These are phyloP conservation scores for Sporothrix brasiliensis DNA, from an alignment of 2,329 filamentous ascomycete species.

Conservation along the genomic window DNA sequence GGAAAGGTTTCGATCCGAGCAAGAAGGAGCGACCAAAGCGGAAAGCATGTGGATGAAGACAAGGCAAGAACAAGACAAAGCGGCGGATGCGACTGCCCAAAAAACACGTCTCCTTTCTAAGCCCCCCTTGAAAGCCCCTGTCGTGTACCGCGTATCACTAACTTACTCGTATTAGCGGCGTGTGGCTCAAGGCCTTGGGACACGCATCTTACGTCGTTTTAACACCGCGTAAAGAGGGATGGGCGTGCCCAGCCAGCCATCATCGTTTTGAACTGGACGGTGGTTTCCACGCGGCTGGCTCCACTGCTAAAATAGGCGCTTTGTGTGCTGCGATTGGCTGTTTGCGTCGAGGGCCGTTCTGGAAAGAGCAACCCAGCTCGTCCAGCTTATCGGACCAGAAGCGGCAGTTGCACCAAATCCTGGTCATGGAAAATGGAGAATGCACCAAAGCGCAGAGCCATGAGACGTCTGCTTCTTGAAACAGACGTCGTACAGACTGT, in stretches of 20 bases:
- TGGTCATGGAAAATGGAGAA: constrained; percentile 16
- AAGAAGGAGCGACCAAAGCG: constrained; percentile 5
- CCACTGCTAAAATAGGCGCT: constrained; percentile 28
- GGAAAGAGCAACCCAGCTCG: not conserved
- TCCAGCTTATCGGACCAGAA: no score
- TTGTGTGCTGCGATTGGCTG: constrained; percentile 12
- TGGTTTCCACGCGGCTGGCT: constrained; percentile 25
- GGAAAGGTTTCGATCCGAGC: not conserved
- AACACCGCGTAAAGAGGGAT: constrained; percentile 20
- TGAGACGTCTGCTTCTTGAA: not conserved
- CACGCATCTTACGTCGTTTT: not conserved
- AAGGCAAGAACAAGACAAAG: constrained; percentile 10
- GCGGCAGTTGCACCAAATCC: not conserved
- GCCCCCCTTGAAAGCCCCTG: constrained; percentile 7
- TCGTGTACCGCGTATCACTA: constrained; percentile 30
- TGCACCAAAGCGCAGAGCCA: not conserved
- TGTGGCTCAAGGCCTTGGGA: not conserved
- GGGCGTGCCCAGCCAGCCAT: not conserved
- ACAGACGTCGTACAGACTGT: no score
- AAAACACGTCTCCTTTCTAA: constrained; percentile 36
- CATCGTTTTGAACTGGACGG: constrained; percentile 13
- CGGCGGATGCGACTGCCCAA: not conserved
- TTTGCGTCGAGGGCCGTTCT: not conserved
- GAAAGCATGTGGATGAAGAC: constrained; percentile 5
- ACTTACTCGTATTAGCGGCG: constrained; percentile 14